phyloP scores from a whole-genome alignment of 129 eudicot genomes.

The Centella asiatica region DNA sequence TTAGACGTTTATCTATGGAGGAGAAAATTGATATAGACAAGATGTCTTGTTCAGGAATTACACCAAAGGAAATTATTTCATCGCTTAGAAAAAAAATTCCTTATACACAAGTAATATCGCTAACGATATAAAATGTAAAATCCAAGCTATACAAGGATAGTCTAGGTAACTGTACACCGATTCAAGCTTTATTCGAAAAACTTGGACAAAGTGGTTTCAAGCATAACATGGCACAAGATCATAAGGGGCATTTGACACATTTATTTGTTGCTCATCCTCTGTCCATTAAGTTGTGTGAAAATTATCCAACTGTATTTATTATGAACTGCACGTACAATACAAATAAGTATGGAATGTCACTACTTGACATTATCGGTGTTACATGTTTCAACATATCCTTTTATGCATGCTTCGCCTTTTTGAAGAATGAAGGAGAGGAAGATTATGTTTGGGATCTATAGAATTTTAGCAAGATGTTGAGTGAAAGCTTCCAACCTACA shows the following conservation, averaged over 20 bases:
- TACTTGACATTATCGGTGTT: slow-evolving; percentile 19
- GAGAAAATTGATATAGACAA: background rate
- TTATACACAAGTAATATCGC: background rate
- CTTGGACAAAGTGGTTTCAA: slow-evolving; percentile 7
- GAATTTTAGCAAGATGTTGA: background rate
- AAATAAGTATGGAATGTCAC: slow-evolving; percentile 12
- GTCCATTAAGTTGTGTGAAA: slow-evolving; percentile 7
- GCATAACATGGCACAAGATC: background rate
- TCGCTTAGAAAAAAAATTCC: background rate
- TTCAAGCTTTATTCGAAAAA: slow-evolving; percentile 16
- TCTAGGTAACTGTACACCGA: background rate
- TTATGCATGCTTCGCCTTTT: slow-evolving; percentile 8
- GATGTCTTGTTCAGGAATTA: background rate
- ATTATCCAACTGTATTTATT: slow-evolving; percentile 10
- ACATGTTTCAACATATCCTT: slow-evolving; percentile 17
- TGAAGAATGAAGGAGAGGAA: slow-evolving; percentile 14
- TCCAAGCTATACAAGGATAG: background rate
- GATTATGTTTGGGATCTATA: background rate
- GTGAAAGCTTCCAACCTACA: background rate
- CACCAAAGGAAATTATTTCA: background rate
- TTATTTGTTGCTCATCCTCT: slow-evolving; percentile 6
- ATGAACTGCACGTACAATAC: slow-evolving; percentile 29
- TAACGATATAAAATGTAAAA: background rate
- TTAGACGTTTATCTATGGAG: background rate
- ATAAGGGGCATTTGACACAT: background rate